Evolutionary conservation across 768 basidiomycete species (phyloP).

Genomic region (Cystobasidium tubakii): DNA sequence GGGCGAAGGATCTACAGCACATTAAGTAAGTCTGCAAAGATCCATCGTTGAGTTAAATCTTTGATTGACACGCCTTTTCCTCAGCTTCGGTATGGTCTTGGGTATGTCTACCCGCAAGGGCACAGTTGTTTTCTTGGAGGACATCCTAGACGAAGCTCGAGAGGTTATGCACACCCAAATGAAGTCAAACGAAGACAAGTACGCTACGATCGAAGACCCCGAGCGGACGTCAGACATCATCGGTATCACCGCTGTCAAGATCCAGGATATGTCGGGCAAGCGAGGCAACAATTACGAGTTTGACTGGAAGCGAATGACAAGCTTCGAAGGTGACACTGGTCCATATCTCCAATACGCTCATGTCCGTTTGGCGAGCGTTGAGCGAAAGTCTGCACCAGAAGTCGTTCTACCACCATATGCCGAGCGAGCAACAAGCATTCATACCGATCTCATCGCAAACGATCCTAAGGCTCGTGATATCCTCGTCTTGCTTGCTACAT

Average conservation of each 20-base stretch:
- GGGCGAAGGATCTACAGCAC: constrained; percentile 76
- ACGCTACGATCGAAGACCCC: constrained; percentile 78
- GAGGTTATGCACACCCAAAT: constrained; percentile 94
- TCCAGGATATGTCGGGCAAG: constrained; percentile 55
- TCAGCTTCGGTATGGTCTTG: constrained; percentile 69
- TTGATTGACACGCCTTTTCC: neutral
- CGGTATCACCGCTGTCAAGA: constrained; percentile 91
- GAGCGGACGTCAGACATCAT: constrained; percentile 70
- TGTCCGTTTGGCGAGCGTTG: constrained; percentile 82
- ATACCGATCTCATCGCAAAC: constrained; percentile 59
- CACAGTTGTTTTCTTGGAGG: constrained; percentile 87
- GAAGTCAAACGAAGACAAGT: constrained; percentile 89
- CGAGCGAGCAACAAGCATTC: constrained; percentile 55
- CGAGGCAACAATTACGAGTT: constrained; percentile 88
- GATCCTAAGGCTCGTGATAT: constrained; percentile 78
- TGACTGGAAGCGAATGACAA: constrained; percentile 87
- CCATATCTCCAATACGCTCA: constrained; percentile 90
- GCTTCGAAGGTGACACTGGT: constrained; percentile 92
- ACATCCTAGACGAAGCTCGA: constrained; percentile 72
- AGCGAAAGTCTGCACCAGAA: constrained; percentile 77
- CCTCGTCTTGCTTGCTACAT: constrained; percentile 74
- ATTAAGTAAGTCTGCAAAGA: constrained; percentile 56
- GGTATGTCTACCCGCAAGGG: constrained; percentile 70
- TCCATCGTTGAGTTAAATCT: constrained; percentile 38
- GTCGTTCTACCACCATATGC: constrained; percentile 66